Evolutionary conservation across 2,329 filamentous ascomycete species (phyloP), one percentile per base, ranked within the genome.

Genomic region (Stemphylium beticola): DNA sequence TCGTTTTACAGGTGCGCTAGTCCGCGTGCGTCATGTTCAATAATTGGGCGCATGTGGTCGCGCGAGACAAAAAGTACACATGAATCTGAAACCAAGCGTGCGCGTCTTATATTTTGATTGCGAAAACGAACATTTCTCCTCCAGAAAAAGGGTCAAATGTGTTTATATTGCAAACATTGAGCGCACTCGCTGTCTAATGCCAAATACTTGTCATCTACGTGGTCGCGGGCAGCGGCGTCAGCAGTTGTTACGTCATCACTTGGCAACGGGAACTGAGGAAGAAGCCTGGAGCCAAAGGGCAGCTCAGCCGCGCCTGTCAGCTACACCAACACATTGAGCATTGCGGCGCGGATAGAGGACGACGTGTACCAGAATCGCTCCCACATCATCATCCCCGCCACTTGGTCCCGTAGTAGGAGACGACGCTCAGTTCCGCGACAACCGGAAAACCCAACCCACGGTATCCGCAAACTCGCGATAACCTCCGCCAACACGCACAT

Each of bases 191-290:
- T 11, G 8, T 29, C 26, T 11, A 29, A 29, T 29, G 26, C 26
- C 26, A 29, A 29, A 29, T 11, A 29, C 26, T 11, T 29, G 7
- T 29, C 26, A 29, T 29, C 10, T 11, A 29, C 26, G 26, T 29
- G 5, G 24, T 36, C 36, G 11, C 3, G 32, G 44, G 53, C 49
- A 53, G 51, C 52, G 36, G 40, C 37, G 41, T 42, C 37, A 49
- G 51, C 58, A 45, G 17, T 37, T 18, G 56, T 68, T 68, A 68
- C 65, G 65, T 68, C 65, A 68, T 64, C 62, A 41, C 63, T 65
- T 65, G 62, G 63, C 65, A 52, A 37, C 46, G 37, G 42, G 20
- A 18, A 15, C 42, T 24, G 32, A 24, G 40, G 24, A 55, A 36
- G 37, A 36, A 45, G 37, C 42, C 39, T 52, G 37, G 44, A 44